Evolutionary conservation across 805 yeast species (phyloP), one percentile per base, ranked within the genome.

Genomic region (Myxozyma sirexii): DNA sequence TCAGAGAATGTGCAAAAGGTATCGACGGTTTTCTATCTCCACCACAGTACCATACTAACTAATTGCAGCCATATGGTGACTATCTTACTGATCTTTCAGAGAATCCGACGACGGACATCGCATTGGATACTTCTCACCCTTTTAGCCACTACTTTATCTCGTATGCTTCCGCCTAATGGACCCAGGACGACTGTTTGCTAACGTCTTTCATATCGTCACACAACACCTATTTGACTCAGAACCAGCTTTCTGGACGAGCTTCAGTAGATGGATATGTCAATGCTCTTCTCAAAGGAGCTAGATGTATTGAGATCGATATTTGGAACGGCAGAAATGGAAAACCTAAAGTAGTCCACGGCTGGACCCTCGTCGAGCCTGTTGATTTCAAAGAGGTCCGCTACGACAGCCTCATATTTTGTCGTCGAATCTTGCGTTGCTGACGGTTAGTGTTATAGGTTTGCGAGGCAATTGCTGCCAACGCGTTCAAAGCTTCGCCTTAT

Each of bases 261-360:
- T 89, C 97, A 0, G 84, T 90, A 1, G 97, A 93, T 69, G 96
- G 96, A 0, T 94, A 93, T 67, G 84, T 90, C n/a, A 82, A 87
- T 48, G 94, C 89, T 0, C 75, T 93, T 52, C 97, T 90, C 70
- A 81, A 90, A 57, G 98, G 98, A 1, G 93, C 97, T 68, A 78
- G 97, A 48, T 91, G 97, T 62, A 79, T 94, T 12, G 98, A 94
- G 70, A 84, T 93, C 48, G 99, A 94, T 72, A 79, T 93, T 17
- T 94, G 98, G 98, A 96, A 93, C 75, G 88, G 85, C 23, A 43
- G 43, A 33, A 68, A 75, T 1, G 72, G 75, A 13, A 24, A 44
- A 37, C 98, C 98, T 0, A 82, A 89, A 0, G 97, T 94, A 0
- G 86, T 87, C 29, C 98, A 94, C 73, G 98, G 98, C 0, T 75